phyloP scores from a whole-genome alignment of 768 basidiomycete species.

The Lentinula edodes region DNA sequence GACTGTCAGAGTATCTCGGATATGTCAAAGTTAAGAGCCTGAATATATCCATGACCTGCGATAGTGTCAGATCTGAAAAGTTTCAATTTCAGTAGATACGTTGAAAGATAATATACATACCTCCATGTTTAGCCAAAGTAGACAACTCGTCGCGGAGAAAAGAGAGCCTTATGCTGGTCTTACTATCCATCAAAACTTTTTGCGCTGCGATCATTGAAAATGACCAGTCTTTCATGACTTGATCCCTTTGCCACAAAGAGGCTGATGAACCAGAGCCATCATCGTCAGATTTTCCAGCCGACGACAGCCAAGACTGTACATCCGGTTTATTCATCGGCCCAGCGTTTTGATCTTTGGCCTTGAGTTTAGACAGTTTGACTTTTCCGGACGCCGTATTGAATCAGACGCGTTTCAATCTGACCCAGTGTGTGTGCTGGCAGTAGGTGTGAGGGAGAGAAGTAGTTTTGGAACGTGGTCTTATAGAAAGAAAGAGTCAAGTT shows the following conservation, averaged over 20 bases:
- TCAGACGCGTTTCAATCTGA: not conserved
- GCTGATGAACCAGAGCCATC: conserved; percentile 13
- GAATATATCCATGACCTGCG: conserved; percentile 67
- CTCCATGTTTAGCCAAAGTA: conserved; percentile 50
- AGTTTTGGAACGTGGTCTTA: no score
- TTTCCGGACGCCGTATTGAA: conserved; percentile 25
- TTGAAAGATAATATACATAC: conserved; percentile 28
- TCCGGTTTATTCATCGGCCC: conserved; percentile 42
- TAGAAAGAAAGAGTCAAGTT: not conserved
- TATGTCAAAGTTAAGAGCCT: conserved; percentile 70
- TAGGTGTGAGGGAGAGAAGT: no score
- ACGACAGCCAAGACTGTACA: conserved; percentile 61
- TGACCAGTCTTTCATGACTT: conserved; percentile 51
- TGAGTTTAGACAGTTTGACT: conserved; percentile 42
- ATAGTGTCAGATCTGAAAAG: conserved; percentile 48
- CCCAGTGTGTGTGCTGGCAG: no score
- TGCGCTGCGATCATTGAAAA: conserved; percentile 50
- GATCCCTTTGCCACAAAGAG: conserved; percentile 47
- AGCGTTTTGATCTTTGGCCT: conserved; percentile 35
- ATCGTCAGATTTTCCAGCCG: conserved; percentile 32
- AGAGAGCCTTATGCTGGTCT: conserved; percentile 46
- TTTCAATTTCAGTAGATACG: conserved; percentile 3
- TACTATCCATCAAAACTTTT: conserved; percentile 39
- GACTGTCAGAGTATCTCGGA: conserved; percentile 68
- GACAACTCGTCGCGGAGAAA: conserved; percentile 62